Base-by-base conservation (phyloP, 2,329 filamentous ascomycete species). In the Aspergillus floridensis region DNA sequence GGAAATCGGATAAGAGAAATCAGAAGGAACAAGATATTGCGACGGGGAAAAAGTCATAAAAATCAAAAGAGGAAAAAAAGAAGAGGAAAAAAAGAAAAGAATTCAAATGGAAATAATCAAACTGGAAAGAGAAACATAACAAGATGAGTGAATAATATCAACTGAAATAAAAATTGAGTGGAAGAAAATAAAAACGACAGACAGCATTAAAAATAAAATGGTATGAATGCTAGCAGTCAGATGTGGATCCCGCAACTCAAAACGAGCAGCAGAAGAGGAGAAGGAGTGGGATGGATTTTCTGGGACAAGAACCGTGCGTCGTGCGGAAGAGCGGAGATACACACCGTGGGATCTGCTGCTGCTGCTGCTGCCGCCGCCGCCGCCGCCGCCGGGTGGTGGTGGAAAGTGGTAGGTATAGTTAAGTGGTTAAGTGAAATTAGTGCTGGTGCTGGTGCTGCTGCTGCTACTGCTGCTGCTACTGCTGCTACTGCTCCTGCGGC, bases 261-360 rank as follows among this genome's bases (percentile, higher is more conserved):
- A 51, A 57, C 44, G 35, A 56, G 56, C 47, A 49, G 57, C 21
- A 52, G 22, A 53, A 38, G 44, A 56, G 35, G 29, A 24, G 32
- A n/a, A 52, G 49, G 60, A 47, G 38, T 44, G 38, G 38, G 38
- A 44, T 44, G 59, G 61, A 63, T 59, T 61, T 57, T 62, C 57
- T 61, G 53, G 59, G 53, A 60, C 55, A 57, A 63, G 55, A 56
- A 64, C 60, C 62, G 60, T 64, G 60, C 60, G 56, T 62, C 44
- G 50, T 50, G 62, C 57, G 56, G 58, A 63, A 64, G 56, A 60
- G 60, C 62, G 60, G 62, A 62, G 58, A 60, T 59, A 57, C 62
- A 60, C 48, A 57, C 57, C 59, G 53, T 59, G 55, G 51, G 59
- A 59, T 60, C 60, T 60, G 59, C 49, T 51, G 44, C 52, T 53